Percentiles rank a stretch among this genome's conserved stretches.
Conservation (phyloP, 306 rosid genomes). For the Malus domestica region DNA sequence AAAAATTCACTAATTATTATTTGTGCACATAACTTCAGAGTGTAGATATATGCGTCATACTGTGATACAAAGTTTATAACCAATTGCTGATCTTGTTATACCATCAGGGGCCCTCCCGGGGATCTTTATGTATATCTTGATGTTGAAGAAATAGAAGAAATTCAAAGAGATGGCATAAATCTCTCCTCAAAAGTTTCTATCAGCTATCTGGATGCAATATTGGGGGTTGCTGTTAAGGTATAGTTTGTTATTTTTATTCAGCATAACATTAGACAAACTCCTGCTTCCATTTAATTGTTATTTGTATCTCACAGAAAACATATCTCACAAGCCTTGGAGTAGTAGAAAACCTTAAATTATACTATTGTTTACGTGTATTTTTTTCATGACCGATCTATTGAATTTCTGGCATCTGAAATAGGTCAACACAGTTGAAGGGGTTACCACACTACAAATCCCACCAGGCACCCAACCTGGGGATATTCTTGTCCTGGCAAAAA, state of each 20-base stretch:
- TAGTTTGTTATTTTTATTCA: constrained; percentile 8
- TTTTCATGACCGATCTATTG: constrained; percentile 13
- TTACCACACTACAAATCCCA: constrained; percentile 68
- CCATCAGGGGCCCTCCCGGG: constrained; percentile 86
- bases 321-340: background rate
- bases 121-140: constrained; percentile 91
- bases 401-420: constrained; percentile 29
- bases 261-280: background rate
- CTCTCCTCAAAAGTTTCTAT: constrained; percentile 62
- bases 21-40: background rate
- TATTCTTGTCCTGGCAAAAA: constrained; percentile 71
- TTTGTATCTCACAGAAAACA: background rate
- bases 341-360: background rate
- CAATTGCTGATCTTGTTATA: constrained; percentile 27
- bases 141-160: constrained; percentile 69
- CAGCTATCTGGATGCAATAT: constrained; percentile 80
- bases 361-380: background rate
- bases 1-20: background rate
- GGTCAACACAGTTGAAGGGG: constrained; percentile 91
- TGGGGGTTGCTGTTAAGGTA: constrained; percentile 72
- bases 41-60: background rate
- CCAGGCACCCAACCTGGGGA: constrained; percentile 94
- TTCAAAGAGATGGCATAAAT: constrained; percentile 89
- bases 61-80: constrained; percentile 20
- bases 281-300: background rate